Evolutionary conservation across 345 rosid species (phyloP), one percentile per base, ranked within the genome.

Genomic region (Eucalyptus sp.): DNA sequence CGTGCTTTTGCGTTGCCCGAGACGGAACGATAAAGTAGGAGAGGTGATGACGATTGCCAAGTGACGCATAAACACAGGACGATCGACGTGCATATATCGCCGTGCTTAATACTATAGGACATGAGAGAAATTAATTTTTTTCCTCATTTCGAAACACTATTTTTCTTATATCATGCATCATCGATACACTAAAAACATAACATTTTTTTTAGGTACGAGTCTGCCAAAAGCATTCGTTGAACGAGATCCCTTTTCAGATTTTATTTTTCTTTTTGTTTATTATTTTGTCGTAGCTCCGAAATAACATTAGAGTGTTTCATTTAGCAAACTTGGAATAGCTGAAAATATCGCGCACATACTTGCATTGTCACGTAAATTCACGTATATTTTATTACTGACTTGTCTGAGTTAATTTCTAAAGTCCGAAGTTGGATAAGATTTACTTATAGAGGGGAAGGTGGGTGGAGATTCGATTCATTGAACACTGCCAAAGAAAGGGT

Each of bases 311-410:
- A 62, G 31, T 62, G 7, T 54, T 54, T 56, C 0, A 1, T 24
- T 56, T 24, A 24, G 29, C 62, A 56, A 56, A 56, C 6, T 56
- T 56, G 0, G 13, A 24, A 24, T 56, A 56, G 2, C 33, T 29
- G 8, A 27, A 27, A 62, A 29, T 9, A 62, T 13, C 4, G 4
- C 4, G 0, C 2, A 0, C 33, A 62, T 6, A 29, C 68, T 29
- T 12, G 1, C 2, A 5, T 62, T 0, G 2, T 10, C 68, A 5
- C 8, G 17, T n/a, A 27, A 64, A 64, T n/a, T 64, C 37, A 13
- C 37, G 7, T 64, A 7, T 64, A n/a, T 2, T 64, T n/a, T 64
- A n/a, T 14, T n/a, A 64, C 0, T 7, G 0, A 27, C 9, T 64
- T 64, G 17, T 64, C 2, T 2, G 3, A 15, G 41, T n/a, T 13